Percentiles rank a stretch among this genome's conserved stretches.
phyloP scores from a whole-genome alignment of 306 rosid genomes.

The Cicer arietinum region DNA sequence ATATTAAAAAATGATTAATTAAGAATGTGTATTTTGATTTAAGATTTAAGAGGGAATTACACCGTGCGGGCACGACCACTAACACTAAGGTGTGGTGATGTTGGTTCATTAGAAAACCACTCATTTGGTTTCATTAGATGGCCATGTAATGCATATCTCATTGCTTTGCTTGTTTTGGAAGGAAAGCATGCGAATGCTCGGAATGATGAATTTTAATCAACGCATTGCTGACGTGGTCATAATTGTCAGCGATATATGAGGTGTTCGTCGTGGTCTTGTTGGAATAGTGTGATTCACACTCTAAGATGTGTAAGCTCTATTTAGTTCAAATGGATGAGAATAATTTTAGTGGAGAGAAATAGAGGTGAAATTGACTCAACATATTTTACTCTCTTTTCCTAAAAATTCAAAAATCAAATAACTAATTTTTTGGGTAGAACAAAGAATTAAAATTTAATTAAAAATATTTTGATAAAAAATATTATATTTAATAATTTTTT shows the following conservation, averaged over 20 bases:
- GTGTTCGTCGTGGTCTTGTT: not conserved
- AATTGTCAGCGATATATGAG: constrained; percentile 22
- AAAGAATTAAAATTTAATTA: too few relatives aligned
- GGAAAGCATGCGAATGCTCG: constrained; percentile 50
- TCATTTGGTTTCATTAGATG: constrained; percentile 27
- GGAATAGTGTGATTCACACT: too few relatives aligned
- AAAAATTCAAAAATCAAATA: too few relatives aligned
- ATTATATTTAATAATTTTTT: too few relatives aligned
- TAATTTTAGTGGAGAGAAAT: too few relatives aligned
- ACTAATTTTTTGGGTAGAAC: too few relatives aligned
- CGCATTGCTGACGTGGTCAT: constrained; percentile 49
- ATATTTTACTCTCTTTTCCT: too few relatives aligned
- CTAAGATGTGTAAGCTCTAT: too few relatives aligned
- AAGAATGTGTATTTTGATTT: constrained; percentile 16
- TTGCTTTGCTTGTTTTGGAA: constrained; percentile 60
- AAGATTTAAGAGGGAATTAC: not conserved
- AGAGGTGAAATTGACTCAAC: too few relatives aligned
- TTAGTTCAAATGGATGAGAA: too few relatives aligned
- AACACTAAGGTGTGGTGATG: constrained; percentile 31
- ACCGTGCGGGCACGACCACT: constrained; percentile 29
- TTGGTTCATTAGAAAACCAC: constrained; percentile 29
- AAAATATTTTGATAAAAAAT: too few relatives aligned
- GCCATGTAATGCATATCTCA: constrained; percentile 29
- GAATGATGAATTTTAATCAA: constrained; percentile 53
- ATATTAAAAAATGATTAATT: constrained; percentile 36